These are phyloP conservation scores for Kurtzmaniella quercitrusa DNA, from an alignment of 1,139 yeast genomes.

Conservation along the genomic window DNA sequence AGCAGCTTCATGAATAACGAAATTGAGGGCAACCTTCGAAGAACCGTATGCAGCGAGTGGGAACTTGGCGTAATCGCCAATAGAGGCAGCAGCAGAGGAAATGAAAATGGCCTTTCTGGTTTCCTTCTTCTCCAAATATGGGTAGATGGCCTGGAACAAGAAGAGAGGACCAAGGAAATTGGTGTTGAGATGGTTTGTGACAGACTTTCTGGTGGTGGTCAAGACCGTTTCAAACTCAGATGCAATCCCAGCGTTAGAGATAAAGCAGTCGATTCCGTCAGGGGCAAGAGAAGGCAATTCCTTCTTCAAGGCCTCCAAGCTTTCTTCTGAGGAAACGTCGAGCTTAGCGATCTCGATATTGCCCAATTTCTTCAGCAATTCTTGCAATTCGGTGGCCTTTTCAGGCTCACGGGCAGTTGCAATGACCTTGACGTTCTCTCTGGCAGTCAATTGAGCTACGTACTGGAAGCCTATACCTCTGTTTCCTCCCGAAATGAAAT, in stretches of 20 bases:
- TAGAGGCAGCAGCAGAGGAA: slow-evolving; percentile 20
- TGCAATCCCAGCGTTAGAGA: slow-evolving; percentile 17
- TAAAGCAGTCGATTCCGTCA: slow-evolving; percentile 13
- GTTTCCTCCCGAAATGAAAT: slow-evolving; percentile 19
- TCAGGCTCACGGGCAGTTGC: slow-evolving; percentile 17
- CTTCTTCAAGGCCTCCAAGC: slow-evolving; percentile 3
- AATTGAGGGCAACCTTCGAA: slow-evolving; percentile 25
- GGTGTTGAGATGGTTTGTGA: slow-evolving; percentile 16
- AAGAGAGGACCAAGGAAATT: slow-evolving; percentile 29
- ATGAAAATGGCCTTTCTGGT: slow-evolving; percentile 21
- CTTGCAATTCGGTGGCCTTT: slow-evolving; percentile 9
- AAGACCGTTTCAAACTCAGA: slow-evolving; percentile 2
- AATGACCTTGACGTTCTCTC: slow-evolving; percentile 10
- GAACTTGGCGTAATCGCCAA: slow-evolving; percentile 10
- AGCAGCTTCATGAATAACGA: slow-evolving; percentile 1
- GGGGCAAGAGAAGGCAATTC: slow-evolving; percentile 3
- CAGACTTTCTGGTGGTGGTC: slow-evolving; percentile 11
- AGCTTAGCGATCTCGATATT: slow-evolving; percentile 6
- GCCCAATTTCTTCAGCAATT: slow-evolving; percentile 1
- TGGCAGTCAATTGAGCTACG: slow-evolving; percentile 10
- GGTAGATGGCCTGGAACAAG: slow-evolving; percentile 15
- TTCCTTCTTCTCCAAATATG: slow-evolving; percentile 9
- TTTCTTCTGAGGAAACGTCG: slow-evolving; percentile 6
- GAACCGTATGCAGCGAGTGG: slow-evolving; percentile 7
- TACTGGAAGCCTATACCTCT: slow-evolving; percentile 19